Base-by-base conservation (phyloP, 1,139 yeast species). In the Zygosaccharomyces sapae region DNA sequence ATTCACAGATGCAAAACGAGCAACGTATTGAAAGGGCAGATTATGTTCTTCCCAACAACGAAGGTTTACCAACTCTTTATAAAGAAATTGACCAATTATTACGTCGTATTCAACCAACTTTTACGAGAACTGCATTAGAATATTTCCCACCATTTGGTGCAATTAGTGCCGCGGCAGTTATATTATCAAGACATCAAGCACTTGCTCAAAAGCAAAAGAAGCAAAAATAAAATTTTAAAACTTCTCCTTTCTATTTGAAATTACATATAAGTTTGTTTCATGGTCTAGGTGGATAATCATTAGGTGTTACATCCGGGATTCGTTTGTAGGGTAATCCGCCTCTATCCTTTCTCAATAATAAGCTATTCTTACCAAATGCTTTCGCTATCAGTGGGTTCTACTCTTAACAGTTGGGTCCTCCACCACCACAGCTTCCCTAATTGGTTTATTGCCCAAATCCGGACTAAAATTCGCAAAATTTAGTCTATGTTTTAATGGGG, bases 1-100 rank as follows among this genome's bases (percentile, higher is more conserved):
- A 71, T 9, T 78, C 90, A 46, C 98, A 94, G 63, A 82, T 89
- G 86, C 64, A 83, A 1, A 74, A 78, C 45, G 75, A 72, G 6
- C 78, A 74, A 41, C 80, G 89, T 57, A 73, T 76, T 31, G 62
- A 62, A 22, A 70, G 74, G 45, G 82, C 96, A 0, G 95, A 88
- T 56, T 69, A 75, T 42, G 80, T 85, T 1, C 68, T 94, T 24
- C 80, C 82, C 36, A 94, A 92, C 61, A 75, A 79, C 49, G 75
- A 76, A 0, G 63, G 75, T 0, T 42, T 82, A 18, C 74, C 73
- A 1, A 73, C 74, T 1, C 72, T 90, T 43, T 65, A 76, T 29
- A 62, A 55, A 0, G 66, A 74, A 36, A 67, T 89, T 1, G 81
- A 75, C 20, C 53, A 63, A 1, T 66, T 80, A 5, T 72, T 84